Evolutionary conservation across 2,329 filamentous ascomycete genomes (phyloP).

Genomic region (Aspergillus viridinutans): DNA sequence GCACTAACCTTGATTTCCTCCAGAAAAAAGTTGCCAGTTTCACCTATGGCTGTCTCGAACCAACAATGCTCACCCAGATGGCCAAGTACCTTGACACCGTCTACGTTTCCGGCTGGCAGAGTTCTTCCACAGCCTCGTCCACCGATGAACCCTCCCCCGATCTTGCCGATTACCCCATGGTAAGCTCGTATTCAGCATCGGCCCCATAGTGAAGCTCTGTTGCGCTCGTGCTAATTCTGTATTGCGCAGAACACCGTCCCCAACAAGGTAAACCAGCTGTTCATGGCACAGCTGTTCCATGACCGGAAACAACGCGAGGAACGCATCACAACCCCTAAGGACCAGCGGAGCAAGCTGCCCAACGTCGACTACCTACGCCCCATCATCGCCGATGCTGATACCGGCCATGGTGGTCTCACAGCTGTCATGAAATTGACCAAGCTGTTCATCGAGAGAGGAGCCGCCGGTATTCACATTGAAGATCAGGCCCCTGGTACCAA

Average conservation of each 20-base stretch:
- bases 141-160: slow-evolving; percentile 96
- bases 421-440: slow-evolving; percentile 99
- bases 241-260: slow-evolving; percentile 78
- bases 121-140: slow-evolving; percentile 88
- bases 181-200: slow-evolving; percentile 38
- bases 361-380: slow-evolving; percentile 93
- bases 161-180: slow-evolving; percentile 94
- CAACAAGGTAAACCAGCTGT: slow-evolving; percentile 96
- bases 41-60: slow-evolving; percentile 96
- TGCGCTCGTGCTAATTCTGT: slow-evolving; percentile 9
- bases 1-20: slow-evolving; percentile 10
- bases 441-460: slow-evolving; percentile 93
- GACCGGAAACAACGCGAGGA: slow-evolving; percentile 98
- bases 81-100: slow-evolving; percentile 97
- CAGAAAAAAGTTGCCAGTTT: slow-evolving; percentile 81
- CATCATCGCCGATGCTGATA: slow-evolving; percentile 95
- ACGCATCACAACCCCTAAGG: slow-evolving; percentile 70
- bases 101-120: slow-evolving; percentile 99
- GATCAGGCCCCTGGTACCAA: slow-evolving; percentile 98
- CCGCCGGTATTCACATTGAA: slow-evolving; percentile 97
- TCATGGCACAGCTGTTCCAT: slow-evolving; percentile 98
- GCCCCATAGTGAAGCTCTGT: background rate
- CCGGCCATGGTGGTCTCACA: slow-evolving; percentile 94
- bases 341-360: slow-evolving; percentile 65
- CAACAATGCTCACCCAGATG: slow-evolving; percentile 99